These are phyloP conservation scores for Wallacemonas collosoma DNA, from an alignment of 208 protist species.

Conservation along the genomic window DNA sequence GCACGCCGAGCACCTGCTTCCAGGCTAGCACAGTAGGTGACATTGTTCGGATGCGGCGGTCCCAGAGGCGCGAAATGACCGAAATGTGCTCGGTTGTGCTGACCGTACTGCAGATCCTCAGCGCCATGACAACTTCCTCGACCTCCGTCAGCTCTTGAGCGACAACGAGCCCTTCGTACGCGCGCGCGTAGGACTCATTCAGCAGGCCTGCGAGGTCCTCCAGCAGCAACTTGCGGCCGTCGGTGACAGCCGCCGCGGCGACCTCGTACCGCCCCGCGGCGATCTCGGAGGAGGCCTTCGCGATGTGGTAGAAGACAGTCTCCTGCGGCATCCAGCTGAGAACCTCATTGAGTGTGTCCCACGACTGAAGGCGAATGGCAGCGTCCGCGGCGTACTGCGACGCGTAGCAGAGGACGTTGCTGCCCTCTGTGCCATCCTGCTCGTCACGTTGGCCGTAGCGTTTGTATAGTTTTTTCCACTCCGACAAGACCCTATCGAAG, in stretches of 20 bases:
- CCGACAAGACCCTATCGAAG: constrained; percentile 66
- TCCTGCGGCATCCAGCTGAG: constrained; percentile 63
- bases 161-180: constrained; percentile 95
- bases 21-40: constrained; percentile 94
- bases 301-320: constrained; percentile 64
- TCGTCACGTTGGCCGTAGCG: constrained; percentile 16
- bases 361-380: constrained; percentile 76
- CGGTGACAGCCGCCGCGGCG: constrained; percentile 46
- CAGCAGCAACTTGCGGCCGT: constrained; percentile 69
- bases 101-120: constrained; percentile 56
- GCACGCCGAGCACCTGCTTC: constrained; percentile 96
- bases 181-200: constrained; percentile 85
- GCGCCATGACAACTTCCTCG: constrained; percentile 97
- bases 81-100: constrained; percentile 66
- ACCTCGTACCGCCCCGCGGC: constrained; percentile 54
- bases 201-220: constrained; percentile 75
- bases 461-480: constrained; percentile 57
- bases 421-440: constrained; percentile 30
- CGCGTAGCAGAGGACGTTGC: constrained; percentile 67
- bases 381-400: constrained; percentile 87
- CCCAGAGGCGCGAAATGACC: constrained; percentile 90
- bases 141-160: constrained; percentile 98
- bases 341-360: constrained; percentile 59
- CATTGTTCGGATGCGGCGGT: constrained; percentile 90
- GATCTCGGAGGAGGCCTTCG: constrained; percentile 62